A percentile compares a stretch with the other conserved stretches of the same genome.
Conservation (phyloP, 2,329 filamentous ascomycete genomes). For the Dactylellina cionopaga region DNA sequence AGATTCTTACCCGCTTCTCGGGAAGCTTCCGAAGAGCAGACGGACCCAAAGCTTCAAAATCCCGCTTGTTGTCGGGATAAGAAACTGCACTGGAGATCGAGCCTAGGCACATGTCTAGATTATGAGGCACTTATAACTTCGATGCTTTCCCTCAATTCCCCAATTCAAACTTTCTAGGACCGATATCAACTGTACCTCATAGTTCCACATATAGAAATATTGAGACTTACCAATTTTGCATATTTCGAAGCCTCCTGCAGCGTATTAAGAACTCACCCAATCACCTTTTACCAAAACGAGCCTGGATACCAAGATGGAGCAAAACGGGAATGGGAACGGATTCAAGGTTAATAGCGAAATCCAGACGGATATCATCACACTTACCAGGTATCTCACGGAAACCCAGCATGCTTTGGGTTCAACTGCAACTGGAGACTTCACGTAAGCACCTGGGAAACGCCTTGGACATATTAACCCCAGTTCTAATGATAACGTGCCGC, state of each 20-base stretch:
- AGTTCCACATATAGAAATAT: too few species aligned
- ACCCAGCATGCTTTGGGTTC: constrained; percentile 83
- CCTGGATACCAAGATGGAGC: constrained; percentile 55
- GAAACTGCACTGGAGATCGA: constrained; percentile 7
- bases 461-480: constrained; percentile 1
- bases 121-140: constrained; percentile 2
- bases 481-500: neutral
- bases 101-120: too few species aligned
- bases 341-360: constrained; percentile 75
- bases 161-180: too few species aligned
- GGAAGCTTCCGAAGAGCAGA: constrained; percentile 46
- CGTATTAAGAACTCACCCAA: too few species aligned
- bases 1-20: constrained; percentile 23
- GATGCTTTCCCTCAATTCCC: too few species aligned
- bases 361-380: constrained; percentile 94
- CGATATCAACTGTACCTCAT: too few species aligned
- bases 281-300: constrained; percentile 16
- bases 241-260: too few species aligned
- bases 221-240: too few species aligned
- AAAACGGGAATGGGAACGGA: constrained; percentile 63
- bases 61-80: constrained; percentile 48
- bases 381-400: constrained; percentile 95
- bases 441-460: constrained; percentile 68
- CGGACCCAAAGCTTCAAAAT: constrained; percentile 28
- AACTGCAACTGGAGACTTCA: constrained; percentile 92